phyloP scores from a whole-genome alignment of 164 flowering plant genomes.

The Macadamia integrifolia region DNA sequence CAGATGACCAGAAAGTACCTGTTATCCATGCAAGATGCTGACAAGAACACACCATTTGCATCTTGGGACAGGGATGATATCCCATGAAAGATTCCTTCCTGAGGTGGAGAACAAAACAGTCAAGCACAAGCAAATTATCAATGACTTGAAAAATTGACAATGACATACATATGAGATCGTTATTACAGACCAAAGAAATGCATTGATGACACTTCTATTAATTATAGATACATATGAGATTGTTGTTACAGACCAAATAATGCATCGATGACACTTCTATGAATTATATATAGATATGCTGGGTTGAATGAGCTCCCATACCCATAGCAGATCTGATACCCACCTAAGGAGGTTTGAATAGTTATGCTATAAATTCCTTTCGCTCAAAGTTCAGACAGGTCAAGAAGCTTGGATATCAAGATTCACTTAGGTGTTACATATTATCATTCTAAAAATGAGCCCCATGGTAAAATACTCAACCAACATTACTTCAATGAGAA shows the following conservation, averaged over 20 bases:
- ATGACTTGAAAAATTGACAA: not conserved
- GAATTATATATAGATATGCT: not conserved
- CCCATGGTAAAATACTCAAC: not conserved
- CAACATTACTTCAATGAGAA: not conserved
- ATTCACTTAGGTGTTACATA: not conserved
- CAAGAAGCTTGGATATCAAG: not conserved
- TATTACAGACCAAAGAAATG: no score
- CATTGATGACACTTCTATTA: not conserved
- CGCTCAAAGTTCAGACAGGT: not conserved
- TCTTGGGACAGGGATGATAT: constrained; percentile 87
- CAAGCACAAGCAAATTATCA: not conserved
- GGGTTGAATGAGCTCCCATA: not conserved
- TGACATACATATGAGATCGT: no score
- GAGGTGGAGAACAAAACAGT: constrained; percentile 13
- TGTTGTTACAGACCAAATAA: no score
- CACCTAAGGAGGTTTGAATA: not conserved
- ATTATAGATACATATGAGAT: not conserved
- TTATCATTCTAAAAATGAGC: no score
- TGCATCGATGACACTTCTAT: no score
- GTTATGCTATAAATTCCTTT: not conserved
- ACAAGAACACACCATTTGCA: constrained; percentile 65
- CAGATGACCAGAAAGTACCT: constrained; percentile 34
- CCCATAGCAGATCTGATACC: no score
- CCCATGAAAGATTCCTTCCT: constrained; percentile 73
- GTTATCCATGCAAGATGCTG: constrained; percentile 93